phyloP scores from a whole-genome alignment of 2,329 filamentous ascomycete genomes.

The Aureobasidium sp. region DNA sequence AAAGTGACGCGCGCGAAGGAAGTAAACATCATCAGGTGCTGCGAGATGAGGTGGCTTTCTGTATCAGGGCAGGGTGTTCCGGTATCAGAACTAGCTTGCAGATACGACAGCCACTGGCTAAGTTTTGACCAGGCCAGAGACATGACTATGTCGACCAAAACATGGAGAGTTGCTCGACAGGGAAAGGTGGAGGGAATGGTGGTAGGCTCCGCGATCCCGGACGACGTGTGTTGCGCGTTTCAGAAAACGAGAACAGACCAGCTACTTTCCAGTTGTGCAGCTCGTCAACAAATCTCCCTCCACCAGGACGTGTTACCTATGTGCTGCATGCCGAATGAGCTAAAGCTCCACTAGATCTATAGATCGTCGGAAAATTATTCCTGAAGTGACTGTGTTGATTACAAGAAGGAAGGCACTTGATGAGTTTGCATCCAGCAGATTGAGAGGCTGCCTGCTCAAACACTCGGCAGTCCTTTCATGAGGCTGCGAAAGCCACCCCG shows the following conservation, averaged over 20 bases:
- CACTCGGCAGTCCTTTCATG: background rate
- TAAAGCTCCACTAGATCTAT: background rate
- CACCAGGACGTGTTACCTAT: background rate
- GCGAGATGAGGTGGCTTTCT: background rate
- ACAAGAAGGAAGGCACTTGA: background rate
- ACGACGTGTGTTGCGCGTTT: slow-evolving; percentile 12
- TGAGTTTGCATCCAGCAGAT: no score
- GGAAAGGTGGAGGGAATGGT: background rate
- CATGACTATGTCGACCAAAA: background rate
- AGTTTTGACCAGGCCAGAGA: background rate
- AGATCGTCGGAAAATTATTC: background rate
- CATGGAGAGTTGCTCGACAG: background rate
- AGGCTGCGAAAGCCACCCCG: slow-evolving; percentile 3
- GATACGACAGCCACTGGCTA: background rate
- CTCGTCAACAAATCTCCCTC: background rate
- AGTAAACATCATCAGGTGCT: background rate
- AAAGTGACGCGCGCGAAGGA: background rate
- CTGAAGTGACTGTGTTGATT: background rate
- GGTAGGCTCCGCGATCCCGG: background rate
- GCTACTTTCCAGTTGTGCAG: background rate
- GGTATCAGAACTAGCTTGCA: background rate
- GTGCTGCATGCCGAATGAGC: background rate
- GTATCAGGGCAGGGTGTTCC: background rate
- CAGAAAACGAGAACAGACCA: slow-evolving; percentile 8
- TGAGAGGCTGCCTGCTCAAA: background rate